These are phyloP conservation scores for Neurospora africana DNA, from an alignment of 495 filamentous ascomycete species.

Conservation along the genomic window DNA sequence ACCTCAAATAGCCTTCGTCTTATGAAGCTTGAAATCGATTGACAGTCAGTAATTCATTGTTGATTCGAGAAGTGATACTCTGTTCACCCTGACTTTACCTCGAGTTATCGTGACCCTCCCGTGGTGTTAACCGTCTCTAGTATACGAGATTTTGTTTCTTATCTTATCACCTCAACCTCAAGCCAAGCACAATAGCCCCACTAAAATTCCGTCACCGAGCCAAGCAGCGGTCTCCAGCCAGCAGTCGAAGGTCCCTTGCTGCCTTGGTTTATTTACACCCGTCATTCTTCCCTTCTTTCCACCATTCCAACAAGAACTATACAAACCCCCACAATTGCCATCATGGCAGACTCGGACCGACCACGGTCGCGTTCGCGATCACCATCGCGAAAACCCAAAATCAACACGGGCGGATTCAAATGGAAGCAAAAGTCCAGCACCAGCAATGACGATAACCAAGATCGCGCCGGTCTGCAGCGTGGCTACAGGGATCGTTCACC, in stretches of 20 bases:
- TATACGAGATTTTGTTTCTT: background rate
- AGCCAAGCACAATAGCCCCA: conserved; percentile 8
- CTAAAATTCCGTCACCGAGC: conserved; percentile 10
- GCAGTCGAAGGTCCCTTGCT: background rate
- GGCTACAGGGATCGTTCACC: conserved; percentile 44
- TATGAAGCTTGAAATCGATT: background rate
- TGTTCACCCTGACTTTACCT: background rate
- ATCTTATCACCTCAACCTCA: background rate
- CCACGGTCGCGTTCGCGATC: conserved; percentile 28
- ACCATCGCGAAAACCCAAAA: conserved; percentile 27
- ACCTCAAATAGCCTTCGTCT: background rate
- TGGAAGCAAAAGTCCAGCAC: conserved; percentile 56
- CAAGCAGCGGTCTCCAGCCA: background rate
- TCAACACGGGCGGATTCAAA: conserved; percentile 44
- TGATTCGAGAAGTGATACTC: background rate
- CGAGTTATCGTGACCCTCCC: background rate
- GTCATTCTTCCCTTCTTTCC: background rate
- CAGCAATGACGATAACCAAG: conserved; percentile 38
- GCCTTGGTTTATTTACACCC: background rate
- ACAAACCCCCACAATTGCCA: conserved; percentile 3
- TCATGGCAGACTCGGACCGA: conserved; percentile 22
- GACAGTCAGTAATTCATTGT: background rate
- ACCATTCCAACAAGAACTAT: background rate
- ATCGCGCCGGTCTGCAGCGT: conserved; percentile 33
- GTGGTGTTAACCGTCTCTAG: background rate